These are phyloP conservation scores for Ustilago lituana DNA, from an alignment of 1,284 basidiomycete genomes.

Conservation along the genomic window DNA sequence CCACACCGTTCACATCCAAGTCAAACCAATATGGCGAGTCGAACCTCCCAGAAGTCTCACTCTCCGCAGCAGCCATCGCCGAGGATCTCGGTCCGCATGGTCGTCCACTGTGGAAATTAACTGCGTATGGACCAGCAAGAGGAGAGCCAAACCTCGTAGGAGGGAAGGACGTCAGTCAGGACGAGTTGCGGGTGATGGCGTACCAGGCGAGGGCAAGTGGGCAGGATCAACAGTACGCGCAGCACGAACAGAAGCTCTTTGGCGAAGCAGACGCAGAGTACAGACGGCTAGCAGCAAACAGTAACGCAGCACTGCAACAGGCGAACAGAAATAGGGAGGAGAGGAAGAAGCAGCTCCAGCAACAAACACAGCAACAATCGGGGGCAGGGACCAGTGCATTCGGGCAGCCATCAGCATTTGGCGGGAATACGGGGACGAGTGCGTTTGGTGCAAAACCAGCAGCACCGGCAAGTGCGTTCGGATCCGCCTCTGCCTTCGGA, in stretches of 20 bases:
- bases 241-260: slow-evolving; percentile 39
- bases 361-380: slow-evolving; percentile 1
- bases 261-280: slow-evolving; percentile 31
- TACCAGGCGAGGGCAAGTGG: slow-evolving; percentile 45
- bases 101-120: slow-evolving; percentile 80
- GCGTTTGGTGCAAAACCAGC: slow-evolving; percentile 16
- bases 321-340: slow-evolving; percentile 34
- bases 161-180: slow-evolving; percentile 79
- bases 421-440: neutral
- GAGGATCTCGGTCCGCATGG: slow-evolving; percentile 49
- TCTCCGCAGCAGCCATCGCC: slow-evolving; percentile 27
- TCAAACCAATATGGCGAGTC: slow-evolving; percentile 25
- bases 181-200: slow-evolving; percentile 75
- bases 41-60: slow-evolving; percentile 43
- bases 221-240: slow-evolving; percentile 30
- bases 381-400: slow-evolving; percentile 14
- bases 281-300: slow-evolving; percentile 9
- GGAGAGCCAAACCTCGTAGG: slow-evolving; percentile 76
- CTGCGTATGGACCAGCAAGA: slow-evolving; percentile 82
- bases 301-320: slow-evolving; percentile 17
- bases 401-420: slow-evolving; percentile 25
- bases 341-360: slow-evolving; percentile 25
- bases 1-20: slow-evolving; percentile 20
- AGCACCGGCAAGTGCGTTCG: slow-evolving; percentile 6
- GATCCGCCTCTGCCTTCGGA: too few species aligned